Evolutionary conservation across 2,329 filamentous ascomycete species (phyloP).

Genomic region (Colletotrichum gigasporum): DNA sequence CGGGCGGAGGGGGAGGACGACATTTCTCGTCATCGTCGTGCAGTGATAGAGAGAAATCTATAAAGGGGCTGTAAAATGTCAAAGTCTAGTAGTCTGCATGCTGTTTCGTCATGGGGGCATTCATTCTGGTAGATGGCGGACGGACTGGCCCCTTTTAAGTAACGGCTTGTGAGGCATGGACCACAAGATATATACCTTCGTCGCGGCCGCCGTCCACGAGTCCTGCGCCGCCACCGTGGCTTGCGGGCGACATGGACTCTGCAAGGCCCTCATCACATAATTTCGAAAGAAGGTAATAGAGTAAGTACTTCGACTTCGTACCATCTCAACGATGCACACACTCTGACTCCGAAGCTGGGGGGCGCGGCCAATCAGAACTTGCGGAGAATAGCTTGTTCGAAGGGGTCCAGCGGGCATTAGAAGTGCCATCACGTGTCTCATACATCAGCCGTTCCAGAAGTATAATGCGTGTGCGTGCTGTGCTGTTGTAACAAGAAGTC

Average conservation of each 20-base stretch:
- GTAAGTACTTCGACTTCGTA: neutral
- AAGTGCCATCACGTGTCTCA: slow-evolving; percentile 27
- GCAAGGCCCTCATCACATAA: slow-evolving; percentile 1
- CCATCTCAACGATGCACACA: neutral
- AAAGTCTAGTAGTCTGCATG: neutral
- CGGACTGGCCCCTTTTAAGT: neutral
- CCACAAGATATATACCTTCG: too few species aligned
- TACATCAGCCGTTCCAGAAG: slow-evolving; percentile 28
- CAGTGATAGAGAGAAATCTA: neutral
- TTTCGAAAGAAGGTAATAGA: too few species aligned
- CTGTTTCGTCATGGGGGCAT: neutral
- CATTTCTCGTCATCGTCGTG: slow-evolving; percentile 20
- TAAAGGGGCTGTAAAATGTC: neutral
- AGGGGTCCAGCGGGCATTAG: neutral
- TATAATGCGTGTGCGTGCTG: slow-evolving; percentile 1
- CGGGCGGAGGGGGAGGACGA: neutral
- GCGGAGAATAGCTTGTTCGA: neutral
- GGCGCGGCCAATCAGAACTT: slow-evolving; percentile 6
- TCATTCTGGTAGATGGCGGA: too few species aligned
- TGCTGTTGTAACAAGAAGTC: slow-evolving; percentile 6
- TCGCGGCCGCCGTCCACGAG: neutral
- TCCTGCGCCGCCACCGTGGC: slow-evolving; percentile 8
- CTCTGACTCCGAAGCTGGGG: neutral
- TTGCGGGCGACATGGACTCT: neutral
- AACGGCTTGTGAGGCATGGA: neutral